A percentile compares a stretch with the other conserved stretches of the same genome.
These are phyloP conservation scores for Mangifera indica DNA, from an alignment of 345 rosid genomes.

Conservation along the genomic window DNA sequence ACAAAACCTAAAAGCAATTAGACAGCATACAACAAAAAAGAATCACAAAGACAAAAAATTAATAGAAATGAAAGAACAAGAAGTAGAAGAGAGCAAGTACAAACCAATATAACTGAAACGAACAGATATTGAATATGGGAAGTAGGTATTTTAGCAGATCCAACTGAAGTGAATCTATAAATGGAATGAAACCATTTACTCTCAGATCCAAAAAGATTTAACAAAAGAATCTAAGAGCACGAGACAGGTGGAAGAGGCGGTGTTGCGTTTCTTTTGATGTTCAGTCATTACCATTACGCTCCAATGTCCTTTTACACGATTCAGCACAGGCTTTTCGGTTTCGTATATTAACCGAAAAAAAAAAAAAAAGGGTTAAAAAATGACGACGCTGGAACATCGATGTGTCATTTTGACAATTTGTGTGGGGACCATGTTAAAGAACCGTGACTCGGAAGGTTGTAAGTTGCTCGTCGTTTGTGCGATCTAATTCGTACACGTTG, in stretches of 20 bases:
- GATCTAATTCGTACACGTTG: background rate
- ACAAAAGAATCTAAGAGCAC: conserved; percentile 13
- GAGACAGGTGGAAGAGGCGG: background rate
- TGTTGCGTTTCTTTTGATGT: conserved; percentile 8
- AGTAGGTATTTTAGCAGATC: conserved; percentile 11
- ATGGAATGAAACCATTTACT: conserved; percentile 8
- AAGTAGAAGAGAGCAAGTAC: conserved; percentile 17
- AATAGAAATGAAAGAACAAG: background rate
- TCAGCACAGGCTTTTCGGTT: background rate
- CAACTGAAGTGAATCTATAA: background rate
- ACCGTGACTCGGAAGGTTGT: background rate
- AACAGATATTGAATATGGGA: background rate
- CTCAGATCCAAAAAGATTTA: background rate
- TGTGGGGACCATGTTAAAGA: background rate
- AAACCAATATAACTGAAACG: conserved; percentile 27
- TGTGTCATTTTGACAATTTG: background rate
- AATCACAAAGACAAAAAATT: background rate
- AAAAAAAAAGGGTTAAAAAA: background rate
- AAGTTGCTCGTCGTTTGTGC: background rate
- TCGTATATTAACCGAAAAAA: no score
- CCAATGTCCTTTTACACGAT: background rate
- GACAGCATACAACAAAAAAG: background rate
- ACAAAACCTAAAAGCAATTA: no score
- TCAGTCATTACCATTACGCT: background rate
- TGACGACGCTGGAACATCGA: background rate